Percentiles rank a stretch among this genome's conserved stretches.
These are phyloP conservation scores for Naganishia onofrii DNA, from an alignment of 768 basidiomycete species.

Conservation along the genomic window DNA sequence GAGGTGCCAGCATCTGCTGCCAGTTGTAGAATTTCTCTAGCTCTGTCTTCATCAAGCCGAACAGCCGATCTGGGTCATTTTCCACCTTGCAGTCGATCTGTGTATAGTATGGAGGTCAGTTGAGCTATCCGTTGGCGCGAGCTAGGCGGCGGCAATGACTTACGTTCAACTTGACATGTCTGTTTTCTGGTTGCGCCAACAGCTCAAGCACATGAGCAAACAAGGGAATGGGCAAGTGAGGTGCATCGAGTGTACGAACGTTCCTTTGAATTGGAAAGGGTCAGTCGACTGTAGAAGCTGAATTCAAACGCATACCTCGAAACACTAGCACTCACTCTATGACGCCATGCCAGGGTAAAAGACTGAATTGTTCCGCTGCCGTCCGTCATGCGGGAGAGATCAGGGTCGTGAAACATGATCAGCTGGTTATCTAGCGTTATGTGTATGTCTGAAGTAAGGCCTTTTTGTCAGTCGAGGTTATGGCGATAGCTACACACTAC, in stretches of 20 bases:
- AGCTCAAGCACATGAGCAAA: constrained; percentile 77
- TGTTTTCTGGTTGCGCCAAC: constrained; percentile 63
- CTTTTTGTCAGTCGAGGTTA: background rate
- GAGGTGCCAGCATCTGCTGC: constrained; percentile 43
- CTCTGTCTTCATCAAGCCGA: constrained; percentile 66
- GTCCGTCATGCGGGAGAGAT: constrained; percentile 76
- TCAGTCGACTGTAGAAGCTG: background rate
- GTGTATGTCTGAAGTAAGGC: constrained; percentile 68
- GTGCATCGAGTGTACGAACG: constrained; percentile 72
- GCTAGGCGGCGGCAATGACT: constrained; percentile 30
- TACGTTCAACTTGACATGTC: constrained; percentile 54
- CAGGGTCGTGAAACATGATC: constrained; percentile 96
- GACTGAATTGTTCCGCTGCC: constrained; percentile 66
- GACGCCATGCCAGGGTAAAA: constrained; percentile 67
- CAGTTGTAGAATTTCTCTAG: constrained; percentile 56
- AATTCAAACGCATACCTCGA: background rate
- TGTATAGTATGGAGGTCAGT: constrained; percentile 40
- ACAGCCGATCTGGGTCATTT: constrained; percentile 80
- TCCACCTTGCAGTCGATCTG: constrained; percentile 92
- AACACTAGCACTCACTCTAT: constrained; percentile 48
- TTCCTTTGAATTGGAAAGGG: constrained; percentile 58
- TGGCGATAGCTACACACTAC: too few relatives aligned
- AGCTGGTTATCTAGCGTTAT: constrained; percentile 82
- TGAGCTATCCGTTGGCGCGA: too few relatives aligned
- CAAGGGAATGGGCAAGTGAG: constrained; percentile 84